A percentile compares a stretch with the other conserved stretches of the same genome.
These are phyloP conservation scores for Alopecurus myosuroides DNA, from an alignment of 176 grass and related monocot genomes.

Conservation along the genomic window DNA sequence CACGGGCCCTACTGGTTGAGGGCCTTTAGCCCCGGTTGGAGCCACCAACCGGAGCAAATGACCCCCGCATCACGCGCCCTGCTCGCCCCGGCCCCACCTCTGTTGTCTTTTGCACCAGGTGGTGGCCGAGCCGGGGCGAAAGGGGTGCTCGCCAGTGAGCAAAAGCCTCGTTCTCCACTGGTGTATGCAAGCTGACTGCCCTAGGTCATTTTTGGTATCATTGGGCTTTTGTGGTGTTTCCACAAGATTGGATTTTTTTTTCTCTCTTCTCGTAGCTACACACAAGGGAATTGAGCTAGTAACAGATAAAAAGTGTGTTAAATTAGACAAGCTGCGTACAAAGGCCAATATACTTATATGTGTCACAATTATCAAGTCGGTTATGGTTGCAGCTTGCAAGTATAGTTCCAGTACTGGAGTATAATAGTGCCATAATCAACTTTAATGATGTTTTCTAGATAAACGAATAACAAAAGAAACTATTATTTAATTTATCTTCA, in stretches of 20 bases:
- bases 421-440: background rate
- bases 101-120: no score
- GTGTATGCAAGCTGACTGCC: background rate
- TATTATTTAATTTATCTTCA: background rate
- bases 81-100: no score
- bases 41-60: no score
- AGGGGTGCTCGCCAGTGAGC: no score
- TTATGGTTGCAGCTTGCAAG: background rate
- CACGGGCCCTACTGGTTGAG: no score
- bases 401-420: background rate
- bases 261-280: background rate
- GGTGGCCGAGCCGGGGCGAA: no score
- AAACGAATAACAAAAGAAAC: background rate
- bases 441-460: background rate
- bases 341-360: no score
- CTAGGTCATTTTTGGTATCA: background rate
- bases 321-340: no score
- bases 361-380: background rate
- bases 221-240: background rate
- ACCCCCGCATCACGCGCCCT: no score
- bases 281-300: background rate
- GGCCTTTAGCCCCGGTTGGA: no score
- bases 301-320: no score
- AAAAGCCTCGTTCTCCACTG: no score
- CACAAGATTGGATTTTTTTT: background rate